phyloP scores from a whole-genome alignment of 1,139 yeast species.

The Geotrichum phurueaensis region DNA sequence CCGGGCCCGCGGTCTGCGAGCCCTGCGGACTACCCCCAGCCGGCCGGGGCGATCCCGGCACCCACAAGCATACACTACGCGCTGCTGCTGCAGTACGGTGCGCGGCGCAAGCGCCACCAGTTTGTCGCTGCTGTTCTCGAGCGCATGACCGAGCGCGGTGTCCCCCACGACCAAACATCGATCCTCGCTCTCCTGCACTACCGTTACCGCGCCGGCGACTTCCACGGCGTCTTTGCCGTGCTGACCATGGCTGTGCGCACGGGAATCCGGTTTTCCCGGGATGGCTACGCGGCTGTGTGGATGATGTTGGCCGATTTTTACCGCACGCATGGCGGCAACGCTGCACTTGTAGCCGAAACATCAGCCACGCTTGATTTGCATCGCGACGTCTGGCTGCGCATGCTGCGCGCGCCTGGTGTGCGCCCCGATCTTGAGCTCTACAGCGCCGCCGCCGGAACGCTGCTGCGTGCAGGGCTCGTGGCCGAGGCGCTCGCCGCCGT shows the following conservation, averaged over 20 bases:
- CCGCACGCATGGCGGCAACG: constrained; percentile 11
- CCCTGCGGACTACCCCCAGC: neutral
- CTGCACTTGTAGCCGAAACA: neutral
- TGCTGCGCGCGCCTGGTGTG: constrained; percentile 19
- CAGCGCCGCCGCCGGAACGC: constrained; percentile 26
- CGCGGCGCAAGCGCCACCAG: constrained; percentile 21
- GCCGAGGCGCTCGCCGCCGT: constrained; percentile 24
- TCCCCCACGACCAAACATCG: constrained; percentile 21
- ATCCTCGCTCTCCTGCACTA: constrained; percentile 24
- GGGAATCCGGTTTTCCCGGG: constrained; percentile 18
- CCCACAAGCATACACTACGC: constrained; percentile 25
- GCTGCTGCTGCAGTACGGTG: constrained; percentile 27
- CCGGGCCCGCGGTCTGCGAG: neutral
- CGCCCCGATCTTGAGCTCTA: constrained; percentile 23
- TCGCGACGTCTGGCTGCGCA: constrained; percentile 2
- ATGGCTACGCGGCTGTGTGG: constrained; percentile 26
- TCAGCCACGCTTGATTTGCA: neutral
- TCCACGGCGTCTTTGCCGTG: constrained; percentile 20
- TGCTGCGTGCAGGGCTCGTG: constrained; percentile 23
- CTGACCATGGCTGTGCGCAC: constrained; percentile 9
- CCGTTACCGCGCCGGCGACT: constrained; percentile 23
- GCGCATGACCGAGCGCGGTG: constrained; percentile 20
- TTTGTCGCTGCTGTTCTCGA: constrained; percentile 21
- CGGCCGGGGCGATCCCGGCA: constrained; percentile 16
- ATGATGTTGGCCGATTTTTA: constrained; percentile 26